Base-by-base conservation (phyloP, 495 filamentous ascomycete species). In the Aspergillus kassunensis region DNA sequence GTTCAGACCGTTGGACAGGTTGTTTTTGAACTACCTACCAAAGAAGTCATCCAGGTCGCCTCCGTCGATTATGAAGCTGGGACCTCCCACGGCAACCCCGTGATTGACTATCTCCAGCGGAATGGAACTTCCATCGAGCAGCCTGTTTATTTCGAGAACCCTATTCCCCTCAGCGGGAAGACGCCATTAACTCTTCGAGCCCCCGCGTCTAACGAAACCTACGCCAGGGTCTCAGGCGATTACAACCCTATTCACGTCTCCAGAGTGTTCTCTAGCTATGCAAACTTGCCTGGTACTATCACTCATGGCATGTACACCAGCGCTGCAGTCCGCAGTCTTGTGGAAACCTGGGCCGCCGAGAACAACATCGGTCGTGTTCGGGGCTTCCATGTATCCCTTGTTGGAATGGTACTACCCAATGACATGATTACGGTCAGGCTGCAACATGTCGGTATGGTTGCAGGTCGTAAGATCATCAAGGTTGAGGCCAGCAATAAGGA, bases 241-340 rank as follows among this genome's bases (percentile, higher is more conserved):
- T 97, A 89, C 78, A 99, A 99, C 65, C 93, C 93, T 8, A 99
- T 99, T 55, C 93, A 99, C 75, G 93, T 97, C 37, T 97, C 93
- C 2, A 85, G 92, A 44, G 90, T 96, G 31, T 99, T 99, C 74
- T 83, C 95, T 13, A 88, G 80, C 68, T 99, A 97, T 63, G 93
- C 92, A 64, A 91, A 88, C 67, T 82, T 99, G 16, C 90, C 89
- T 0, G 92, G 92, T 29, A 98, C 92, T 24, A 98, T 98, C 67
- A 97, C 92, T 2, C 92, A 99, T 66, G 93, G 93, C 53, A 99
- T 99, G 93, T 99, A 97, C 78, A 89, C 91, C 5, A 97, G 92
- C 72, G 93, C 93, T 46, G 90, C 95, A 18, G 93, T 97, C n/a
- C 86, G 93, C 44, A 91, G 90, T 67, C 74, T 97, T n/a, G 92